Conservation (phyloP, 1,284 basidiomycete genomes). For the Boletus sp. region DNA sequence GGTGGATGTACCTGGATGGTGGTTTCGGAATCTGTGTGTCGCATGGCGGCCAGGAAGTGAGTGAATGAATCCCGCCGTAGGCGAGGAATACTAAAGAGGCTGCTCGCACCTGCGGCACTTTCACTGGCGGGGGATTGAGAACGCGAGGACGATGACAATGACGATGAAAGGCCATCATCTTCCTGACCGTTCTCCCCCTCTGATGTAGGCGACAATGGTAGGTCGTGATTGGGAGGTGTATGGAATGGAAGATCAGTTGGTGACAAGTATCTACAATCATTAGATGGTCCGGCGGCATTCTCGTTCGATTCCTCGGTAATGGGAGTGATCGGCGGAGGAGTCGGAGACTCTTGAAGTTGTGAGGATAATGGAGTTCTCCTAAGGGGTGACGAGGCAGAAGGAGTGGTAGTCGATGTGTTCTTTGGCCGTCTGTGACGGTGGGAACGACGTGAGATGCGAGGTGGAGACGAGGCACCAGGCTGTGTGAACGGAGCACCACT, state of each 20-base stretch:
- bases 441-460: slow-evolving; percentile 46
- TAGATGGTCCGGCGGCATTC: slow-evolving; percentile 43
- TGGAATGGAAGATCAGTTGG: slow-evolving; percentile 65
- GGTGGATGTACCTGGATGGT: slow-evolving; percentile 67
- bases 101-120: slow-evolving; percentile 65
- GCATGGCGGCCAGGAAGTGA: slow-evolving; percentile 53
- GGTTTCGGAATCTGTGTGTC: slow-evolving; percentile 58
- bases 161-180: slow-evolving; percentile 32
- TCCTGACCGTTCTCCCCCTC: slow-evolving; percentile 22
- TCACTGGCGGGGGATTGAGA: slow-evolving; percentile 52
- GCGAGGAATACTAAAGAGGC: slow-evolving; percentile 70
- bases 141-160: slow-evolving; percentile 40
- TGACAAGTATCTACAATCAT: slow-evolving; percentile 53
- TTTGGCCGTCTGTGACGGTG: slow-evolving; percentile 57
- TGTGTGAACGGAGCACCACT: slow-evolving; percentile 38
- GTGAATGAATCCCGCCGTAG: slow-evolving; percentile 55
- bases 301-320: slow-evolving; percentile 61
- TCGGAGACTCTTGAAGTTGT: slow-evolving; percentile 43
- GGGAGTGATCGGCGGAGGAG: slow-evolving; percentile 75
- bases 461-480: slow-evolving; percentile 47
- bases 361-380: slow-evolving; percentile 40
- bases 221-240: slow-evolving; percentile 45
- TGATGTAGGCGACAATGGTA: slow-evolving; percentile 44
- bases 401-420: slow-evolving; percentile 39
- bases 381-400: slow-evolving; percentile 58